Base-by-base conservation (phyloP, 306 rosid genomes). In the Sechiopsis laciniata region DNA sequence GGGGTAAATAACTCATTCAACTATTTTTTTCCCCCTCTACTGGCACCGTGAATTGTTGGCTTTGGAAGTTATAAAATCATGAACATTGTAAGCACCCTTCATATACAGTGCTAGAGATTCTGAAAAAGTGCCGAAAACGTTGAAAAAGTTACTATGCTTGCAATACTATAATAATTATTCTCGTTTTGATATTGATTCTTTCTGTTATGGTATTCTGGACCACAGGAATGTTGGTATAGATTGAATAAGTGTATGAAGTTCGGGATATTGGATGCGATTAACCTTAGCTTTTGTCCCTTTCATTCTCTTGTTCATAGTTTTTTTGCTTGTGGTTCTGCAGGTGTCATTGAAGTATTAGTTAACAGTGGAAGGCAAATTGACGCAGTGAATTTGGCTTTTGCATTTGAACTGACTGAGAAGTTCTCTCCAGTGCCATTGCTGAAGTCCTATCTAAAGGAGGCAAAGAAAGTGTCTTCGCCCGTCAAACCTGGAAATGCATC, bases 361-460 rank as follows among this genome's bases (percentile, higher is more conserved):
- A 89, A 84, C 76, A 95, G 90, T 74, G 97, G 99, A 77, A 80
- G 99, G 73, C 99, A 91, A 80, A 89, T 95, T 83, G 99, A 95
- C 76, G 99, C 97, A 1, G 91, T 95, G 71, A 95, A 89, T 86
- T 82, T 95, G 91, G 91, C 97, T 78, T 89, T 85, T 76, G 95
- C 97, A 57, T 95, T 95, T 65, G 92, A 85, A 77, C 90, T 95
- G 50, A 86, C 91, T 4, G 88, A 82, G 50, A 88, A 77, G 79
- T 95, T 91, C 82, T 76, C 85, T 73, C 97, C 97, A 16, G 86
- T 95, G 78, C 84, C 96, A 77, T 78, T 95, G 45, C 89, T 95
- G 73, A 91, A 91, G 73, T 91, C 95, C 72, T 95, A 91, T 83
- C 80, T 95, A 86, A 88, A 86, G 84, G 99, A 91, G 80, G 95